Evolutionary conservation across 805 yeast genomes (phyloP).

Genomic region (Saccharomycopsis synnaedendra): DNA sequence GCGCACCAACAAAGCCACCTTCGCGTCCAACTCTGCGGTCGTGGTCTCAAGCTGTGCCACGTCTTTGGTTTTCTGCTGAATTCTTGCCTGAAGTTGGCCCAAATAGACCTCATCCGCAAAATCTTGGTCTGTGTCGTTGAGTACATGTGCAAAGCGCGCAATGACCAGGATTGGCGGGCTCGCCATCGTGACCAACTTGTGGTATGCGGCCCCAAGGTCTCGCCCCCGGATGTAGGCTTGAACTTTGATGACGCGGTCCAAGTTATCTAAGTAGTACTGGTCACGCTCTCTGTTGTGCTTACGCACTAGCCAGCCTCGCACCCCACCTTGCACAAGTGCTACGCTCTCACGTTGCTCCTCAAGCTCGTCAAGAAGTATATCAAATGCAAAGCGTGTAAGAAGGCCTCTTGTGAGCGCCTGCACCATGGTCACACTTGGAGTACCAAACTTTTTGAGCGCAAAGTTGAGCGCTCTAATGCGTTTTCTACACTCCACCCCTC

Average conservation of each 20-base stretch:
- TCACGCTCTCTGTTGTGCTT: slow-evolving; percentile 22
- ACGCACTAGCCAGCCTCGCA: slow-evolving; percentile 34
- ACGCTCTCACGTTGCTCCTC: slow-evolving; percentile 22
- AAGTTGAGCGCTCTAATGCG: slow-evolving; percentile 18
- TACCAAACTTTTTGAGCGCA: slow-evolving; percentile 14
- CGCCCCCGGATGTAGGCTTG: slow-evolving; percentile 66
- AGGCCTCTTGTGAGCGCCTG: slow-evolving; percentile 60
- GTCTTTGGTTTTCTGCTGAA: slow-evolving; percentile 53
- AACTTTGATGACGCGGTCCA: slow-evolving; percentile 48
- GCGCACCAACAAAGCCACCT: slow-evolving; percentile 65
- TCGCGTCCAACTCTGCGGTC: slow-evolving; percentile 66
- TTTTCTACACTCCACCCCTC: slow-evolving; percentile 31
- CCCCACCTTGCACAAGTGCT: slow-evolving; percentile 39
- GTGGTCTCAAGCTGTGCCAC: slow-evolving; percentile 66
- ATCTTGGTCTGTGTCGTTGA: slow-evolving; percentile 68
- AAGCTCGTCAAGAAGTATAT: slow-evolving; percentile 40
- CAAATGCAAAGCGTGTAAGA: slow-evolving; percentile 42
- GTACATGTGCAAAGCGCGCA: slow-evolving; percentile 60
- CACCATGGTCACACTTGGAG: slow-evolving; percentile 26
- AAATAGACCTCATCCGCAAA: slow-evolving; percentile 64
- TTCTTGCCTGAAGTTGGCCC: slow-evolving; percentile 54
- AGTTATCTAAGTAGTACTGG: slow-evolving; percentile 42
- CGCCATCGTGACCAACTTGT: slow-evolving; percentile 50
- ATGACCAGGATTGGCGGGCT: slow-evolving; percentile 76
- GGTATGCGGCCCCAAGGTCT: slow-evolving; percentile 62